A percentile compares a stretch with the other conserved stretches of the same genome.
Conservation (phyloP, 805 yeast genomes). For the Suhomyces sp. region DNA sequence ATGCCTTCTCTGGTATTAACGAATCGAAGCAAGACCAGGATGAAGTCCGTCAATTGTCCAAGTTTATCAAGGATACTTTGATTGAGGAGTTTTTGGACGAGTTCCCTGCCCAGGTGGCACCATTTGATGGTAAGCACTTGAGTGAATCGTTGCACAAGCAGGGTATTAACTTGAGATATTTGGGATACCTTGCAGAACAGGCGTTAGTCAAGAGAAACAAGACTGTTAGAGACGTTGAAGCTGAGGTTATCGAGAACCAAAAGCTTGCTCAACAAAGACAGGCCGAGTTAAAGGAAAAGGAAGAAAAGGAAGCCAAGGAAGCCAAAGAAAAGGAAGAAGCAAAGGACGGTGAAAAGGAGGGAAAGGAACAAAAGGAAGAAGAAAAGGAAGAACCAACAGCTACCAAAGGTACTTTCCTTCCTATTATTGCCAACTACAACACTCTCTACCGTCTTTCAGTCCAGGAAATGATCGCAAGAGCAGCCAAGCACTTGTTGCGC, state of each 20-base stretch:
- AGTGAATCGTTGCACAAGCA: constrained; percentile 63
- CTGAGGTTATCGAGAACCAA: constrained; percentile 24
- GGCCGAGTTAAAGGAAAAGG: constrained; percentile 25
- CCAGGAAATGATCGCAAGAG: constrained; percentile 77
- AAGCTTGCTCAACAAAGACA: constrained; percentile 23
- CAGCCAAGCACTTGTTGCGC: constrained; percentile 72
- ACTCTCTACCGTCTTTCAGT: constrained; percentile 48
- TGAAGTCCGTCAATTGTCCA: constrained; percentile 67
- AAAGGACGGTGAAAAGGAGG: constrained; percentile 27
- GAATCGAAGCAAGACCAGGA: constrained; percentile 51
- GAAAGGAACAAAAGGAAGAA: constrained; percentile 26
- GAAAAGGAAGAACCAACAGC: constrained; percentile 20
- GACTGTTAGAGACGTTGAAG: constrained; percentile 14
- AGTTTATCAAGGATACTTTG: constrained; percentile 55
- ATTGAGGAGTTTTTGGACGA: constrained; percentile 63
- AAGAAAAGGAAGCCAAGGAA: constrained; percentile 19
- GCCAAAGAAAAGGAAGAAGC: constrained; percentile 20
- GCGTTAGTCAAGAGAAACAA: constrained; percentile 19
- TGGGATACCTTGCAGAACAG: constrained; percentile 58
- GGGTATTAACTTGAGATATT: constrained; percentile 88
- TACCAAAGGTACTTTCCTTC: constrained; percentile 40
- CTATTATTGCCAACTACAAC: constrained; percentile 40
- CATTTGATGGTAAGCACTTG: constrained; percentile 80
- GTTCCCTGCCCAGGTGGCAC: constrained; percentile 55
- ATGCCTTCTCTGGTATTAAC: constrained; percentile 54